Base-by-base conservation (phyloP, 2,329 filamentous ascomycete genomes). In the Fusarium burgessii region DNA sequence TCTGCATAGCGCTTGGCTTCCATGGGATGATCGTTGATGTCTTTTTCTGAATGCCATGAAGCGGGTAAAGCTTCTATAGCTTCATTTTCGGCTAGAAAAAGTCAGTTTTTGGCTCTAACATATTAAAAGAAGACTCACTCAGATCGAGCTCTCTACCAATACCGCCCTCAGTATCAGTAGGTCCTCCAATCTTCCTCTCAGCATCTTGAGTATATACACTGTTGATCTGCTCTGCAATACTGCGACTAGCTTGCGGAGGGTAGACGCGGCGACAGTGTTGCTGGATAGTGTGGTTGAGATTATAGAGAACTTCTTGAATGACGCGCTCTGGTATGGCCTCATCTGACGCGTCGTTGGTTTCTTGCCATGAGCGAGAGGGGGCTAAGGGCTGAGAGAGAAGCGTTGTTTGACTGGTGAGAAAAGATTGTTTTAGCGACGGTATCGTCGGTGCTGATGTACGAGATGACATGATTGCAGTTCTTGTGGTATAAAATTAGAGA, bases 211-310 rank as follows among this genome's bases (percentile, higher is more conserved):
- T 86, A 78, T 93, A 93, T 46, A 92, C 81, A 50, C 81, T 80
- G 79, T 92, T 90, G 43, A 94, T 89, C 81, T 94, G 91, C 82
- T 93, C 91, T 4, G 91, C 91, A 20, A 93, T 87, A 74, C 92
- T 90, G 38, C 91, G 87, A 55, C 87, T 89, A n/a, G 91, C 90
- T 73, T 92, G 90, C 0, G 90, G 87, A 18, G 89, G 86, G 77
- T 93, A 93, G 8, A 89, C 89, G 59, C 89, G 86, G 38, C 87
- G 88, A 33, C 86, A 86, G 77, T 94, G 92, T 72, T 91, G 89
- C 70, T 87, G 86, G 17, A 93, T 80, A 18, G 85, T 81, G 65
- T 89, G 86, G 76, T 92, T 92, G 15, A 92, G 82, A 42, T 84
- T 85, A 70, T 83, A 82, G 7, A 91, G 77, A 15, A 84, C 88